Conservation (phyloP, 805 yeast species). For the Brettanomyces naardenensis region DNA sequence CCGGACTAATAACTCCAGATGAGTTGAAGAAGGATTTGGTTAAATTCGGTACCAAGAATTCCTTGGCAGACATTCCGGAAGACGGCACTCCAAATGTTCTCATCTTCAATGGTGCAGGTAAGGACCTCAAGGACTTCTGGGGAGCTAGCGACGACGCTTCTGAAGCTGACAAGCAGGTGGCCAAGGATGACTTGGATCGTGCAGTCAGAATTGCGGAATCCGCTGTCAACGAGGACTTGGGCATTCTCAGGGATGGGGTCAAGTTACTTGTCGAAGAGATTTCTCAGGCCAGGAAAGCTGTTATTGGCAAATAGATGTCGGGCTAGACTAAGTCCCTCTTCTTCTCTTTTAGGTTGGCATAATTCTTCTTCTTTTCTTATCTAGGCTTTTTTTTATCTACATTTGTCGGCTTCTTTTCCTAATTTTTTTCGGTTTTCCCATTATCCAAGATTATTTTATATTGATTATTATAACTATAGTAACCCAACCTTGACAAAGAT, state of each 20-base stretch:
- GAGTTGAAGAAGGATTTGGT: constrained; percentile 72
- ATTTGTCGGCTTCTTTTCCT: constrained; percentile 1
- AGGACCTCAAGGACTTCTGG: constrained; percentile 63
- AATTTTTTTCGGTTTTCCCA: background rate
- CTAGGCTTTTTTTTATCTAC: background rate
- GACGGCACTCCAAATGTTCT: constrained; percentile 67
- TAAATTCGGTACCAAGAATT: constrained; percentile 55
- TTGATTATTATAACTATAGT: background rate
- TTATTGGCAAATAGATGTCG: background rate
- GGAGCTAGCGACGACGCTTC: constrained; percentile 11
- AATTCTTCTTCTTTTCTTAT: background rate
- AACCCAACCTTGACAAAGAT: constrained; percentile 1
- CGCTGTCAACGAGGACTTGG: constrained; percentile 14
- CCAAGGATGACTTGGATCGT: constrained; percentile 13
- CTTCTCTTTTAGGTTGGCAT: constrained; percentile 1
- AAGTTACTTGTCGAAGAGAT: constrained; percentile 13
- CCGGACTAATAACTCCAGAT: constrained; percentile 55
- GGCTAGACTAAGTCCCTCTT: constrained; percentile 1
- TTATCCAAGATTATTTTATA: background rate
- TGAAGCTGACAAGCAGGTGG: constrained; percentile 5
- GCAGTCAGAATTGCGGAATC: constrained; percentile 16
- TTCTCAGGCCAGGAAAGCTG: constrained; percentile 4
- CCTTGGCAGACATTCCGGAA: constrained; percentile 53
- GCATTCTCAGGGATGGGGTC: constrained; percentile 15
- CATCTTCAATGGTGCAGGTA: constrained; percentile 79